Base-by-base conservation (phyloP, 129 eudicot species). In the Pulicaria dysenterica region DNA sequence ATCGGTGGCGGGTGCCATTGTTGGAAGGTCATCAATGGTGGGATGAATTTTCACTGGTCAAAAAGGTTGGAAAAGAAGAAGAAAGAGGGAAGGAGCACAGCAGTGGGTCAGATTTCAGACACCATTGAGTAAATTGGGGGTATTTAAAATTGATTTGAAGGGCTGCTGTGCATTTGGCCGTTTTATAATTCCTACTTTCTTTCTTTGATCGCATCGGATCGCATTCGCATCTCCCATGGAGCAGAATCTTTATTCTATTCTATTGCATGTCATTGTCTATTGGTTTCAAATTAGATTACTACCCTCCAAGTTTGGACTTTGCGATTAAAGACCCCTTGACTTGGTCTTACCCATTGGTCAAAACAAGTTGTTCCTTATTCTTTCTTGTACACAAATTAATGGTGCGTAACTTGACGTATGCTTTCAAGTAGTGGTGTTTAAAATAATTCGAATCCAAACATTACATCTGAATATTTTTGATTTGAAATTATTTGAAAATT, bases 1-100 rank as follows among this genome's bases (percentile, higher is more conserved):
- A 70, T 78, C 82, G 82, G 72, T 51, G 67, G 67, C 47, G 45
- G 64, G 34, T 39, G 81, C 51, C 75, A 67, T 67, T 61, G 81
- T 38, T 73, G 67, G 54, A 46, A 41, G 67, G 58, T 17, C 59
- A 58, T 79, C 57, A 77, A 76, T 61, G 13, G 7, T 1, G 2
- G 50, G 72, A 24, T 49, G 65, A 64, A 13, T 17, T 17, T 37
- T 66, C 66, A 17, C 17, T 24, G 39, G 63, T 45, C 38, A 63
- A 45, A 55, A 48, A 39, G 61, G 55, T 5, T 58, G 17, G 47
- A 46, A 56, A 37, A 1, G 12, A 5, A 41, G 11, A 12, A 34
- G 57, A 6, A 67, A 46, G 5, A 36, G 8, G 5, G n/a, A 48
- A 63, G 5, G n/a, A 48, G 53, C 47, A 53, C 48, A 46, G 67